These are phyloP conservation scores for Moringa oleifera DNA, from an alignment of 345 rosid genomes.

Conservation along the genomic window DNA sequence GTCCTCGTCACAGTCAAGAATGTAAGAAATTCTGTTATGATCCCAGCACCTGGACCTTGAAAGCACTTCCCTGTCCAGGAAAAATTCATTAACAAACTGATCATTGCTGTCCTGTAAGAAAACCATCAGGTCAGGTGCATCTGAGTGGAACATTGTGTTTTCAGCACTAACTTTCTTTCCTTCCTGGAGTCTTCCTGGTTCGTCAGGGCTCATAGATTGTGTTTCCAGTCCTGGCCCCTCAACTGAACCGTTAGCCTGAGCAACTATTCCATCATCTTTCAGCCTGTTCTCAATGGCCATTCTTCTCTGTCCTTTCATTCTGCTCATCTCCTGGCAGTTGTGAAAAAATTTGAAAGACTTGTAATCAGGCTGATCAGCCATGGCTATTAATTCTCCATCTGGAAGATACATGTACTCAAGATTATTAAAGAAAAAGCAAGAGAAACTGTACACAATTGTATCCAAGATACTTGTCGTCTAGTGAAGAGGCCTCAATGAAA, in stretches of 20 bases:
- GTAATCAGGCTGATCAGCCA: conserved; percentile 10
- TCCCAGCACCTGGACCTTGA: conserved; percentile 6
- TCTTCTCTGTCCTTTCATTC: conserved; percentile 1
- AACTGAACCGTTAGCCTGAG: too few species aligned
- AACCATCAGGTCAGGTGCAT: conserved; percentile 26
- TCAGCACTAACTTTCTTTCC: conserved; percentile 2
- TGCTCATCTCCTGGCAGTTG: conserved; percentile 13
- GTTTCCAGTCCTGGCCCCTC: not conserved
- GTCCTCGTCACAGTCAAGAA: conserved; percentile 9
- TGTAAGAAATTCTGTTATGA: conserved; percentile 3
- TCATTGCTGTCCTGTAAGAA: conserved; percentile 23
- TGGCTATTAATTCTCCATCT: not conserved
- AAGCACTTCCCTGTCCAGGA: conserved; percentile 16
- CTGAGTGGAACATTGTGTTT: conserved; percentile 1
- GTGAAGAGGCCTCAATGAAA: not conserved
- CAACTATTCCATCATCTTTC: not conserved
- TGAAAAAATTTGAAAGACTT: conserved; percentile 16
- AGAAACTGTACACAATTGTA: too few species aligned
- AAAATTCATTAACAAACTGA: conserved; percentile 20
- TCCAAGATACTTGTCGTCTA: not conserved
- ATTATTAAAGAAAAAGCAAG: not conserved
- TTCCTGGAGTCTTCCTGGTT: conserved; percentile 11
- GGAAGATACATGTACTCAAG: not conserved
- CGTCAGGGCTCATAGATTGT: not conserved
- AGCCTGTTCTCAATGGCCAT: not conserved